Conservation (phyloP, 179 eudicot species). For the Nepenthes alata region DNA sequence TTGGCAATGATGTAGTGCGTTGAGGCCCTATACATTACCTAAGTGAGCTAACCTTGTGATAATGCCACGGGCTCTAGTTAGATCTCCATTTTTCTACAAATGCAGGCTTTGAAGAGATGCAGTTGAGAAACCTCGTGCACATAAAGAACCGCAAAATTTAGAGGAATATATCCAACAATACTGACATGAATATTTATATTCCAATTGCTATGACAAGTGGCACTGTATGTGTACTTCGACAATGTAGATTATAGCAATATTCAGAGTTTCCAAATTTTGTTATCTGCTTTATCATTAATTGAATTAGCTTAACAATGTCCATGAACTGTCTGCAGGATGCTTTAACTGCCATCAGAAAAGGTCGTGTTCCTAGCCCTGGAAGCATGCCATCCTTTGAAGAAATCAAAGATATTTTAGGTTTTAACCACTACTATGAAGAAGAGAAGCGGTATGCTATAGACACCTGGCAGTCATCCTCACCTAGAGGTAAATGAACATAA, state of each 20-base stretch:
- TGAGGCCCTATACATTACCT: too few species aligned
- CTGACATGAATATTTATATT: not conserved
- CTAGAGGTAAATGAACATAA: constrained; percentile 27
- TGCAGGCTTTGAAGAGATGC: too few species aligned
- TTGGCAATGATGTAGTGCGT: too few species aligned
- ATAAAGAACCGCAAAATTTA: too few species aligned
- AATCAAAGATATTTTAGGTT: constrained; percentile 75
- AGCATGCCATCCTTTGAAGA: constrained; percentile 93
- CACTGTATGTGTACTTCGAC: too few species aligned
- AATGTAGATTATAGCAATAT: too few species aligned
- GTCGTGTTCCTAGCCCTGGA: constrained; percentile 79
- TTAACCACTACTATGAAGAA: constrained; percentile 74
- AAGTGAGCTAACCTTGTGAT: too few species aligned
- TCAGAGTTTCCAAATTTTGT: not conserved
- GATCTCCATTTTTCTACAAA: too few species aligned
- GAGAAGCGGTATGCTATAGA: constrained; percentile 58
- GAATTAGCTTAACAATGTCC: constrained; percentile 5
- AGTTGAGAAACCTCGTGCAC: too few species aligned
- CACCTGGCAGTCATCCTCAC: constrained; percentile 23
- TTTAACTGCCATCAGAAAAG: constrained; percentile 60
- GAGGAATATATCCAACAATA: too few species aligned
- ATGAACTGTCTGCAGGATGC: constrained; percentile 60
- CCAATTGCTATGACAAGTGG: too few species aligned
- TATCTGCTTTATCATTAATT: not conserved
- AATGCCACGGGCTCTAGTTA: too few species aligned